A percentile compares a stretch with the other conserved stretches of the same genome.
phyloP scores from a whole-genome alignment of 345 rosid genomes.

The Populus davidiana region DNA sequence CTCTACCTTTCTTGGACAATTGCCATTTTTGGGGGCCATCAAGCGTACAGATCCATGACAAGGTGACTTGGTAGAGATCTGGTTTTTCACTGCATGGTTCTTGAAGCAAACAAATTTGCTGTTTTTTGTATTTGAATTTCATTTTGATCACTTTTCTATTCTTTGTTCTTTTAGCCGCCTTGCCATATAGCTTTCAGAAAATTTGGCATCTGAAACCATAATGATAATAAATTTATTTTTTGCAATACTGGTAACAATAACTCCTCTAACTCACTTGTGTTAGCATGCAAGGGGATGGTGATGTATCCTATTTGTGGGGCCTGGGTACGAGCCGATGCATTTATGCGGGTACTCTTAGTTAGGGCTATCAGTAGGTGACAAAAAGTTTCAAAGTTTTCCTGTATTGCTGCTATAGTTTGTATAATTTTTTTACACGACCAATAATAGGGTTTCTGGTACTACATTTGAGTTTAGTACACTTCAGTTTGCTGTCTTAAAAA shows the following conservation, averaged over 20 bases:
- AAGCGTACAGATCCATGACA: background rate
- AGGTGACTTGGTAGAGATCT: background rate
- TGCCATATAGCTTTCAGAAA: background rate
- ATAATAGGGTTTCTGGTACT: too few species aligned
- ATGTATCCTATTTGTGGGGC: slow-evolving; percentile 30
- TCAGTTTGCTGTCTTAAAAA: too few species aligned
- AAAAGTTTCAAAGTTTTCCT: slow-evolving; percentile 12
- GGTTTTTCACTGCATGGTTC: background rate
- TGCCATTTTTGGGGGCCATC: background rate
- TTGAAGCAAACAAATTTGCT: too few species aligned
- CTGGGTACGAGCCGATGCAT: slow-evolving; percentile 13
- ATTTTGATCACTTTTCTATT: background rate
- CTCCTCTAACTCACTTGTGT: slow-evolving; percentile 24
- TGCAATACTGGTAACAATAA: background rate
- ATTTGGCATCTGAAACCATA: background rate
- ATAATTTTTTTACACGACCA: too few species aligned
- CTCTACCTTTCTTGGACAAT: background rate
- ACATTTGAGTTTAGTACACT: too few species aligned
- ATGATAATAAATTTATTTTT: background rate
- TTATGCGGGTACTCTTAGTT: slow-evolving; percentile 19
- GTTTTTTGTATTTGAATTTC: background rate
- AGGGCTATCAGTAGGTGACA: slow-evolving; percentile 16
- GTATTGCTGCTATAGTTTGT: background rate
- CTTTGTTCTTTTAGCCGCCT: background rate
- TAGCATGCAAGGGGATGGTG: slow-evolving; percentile 21